A percentile compares a stretch with the other conserved stretches of the same genome.
phyloP scores from a whole-genome alignment of 164 flowering plant species.

The Berberis vulgaris region DNA sequence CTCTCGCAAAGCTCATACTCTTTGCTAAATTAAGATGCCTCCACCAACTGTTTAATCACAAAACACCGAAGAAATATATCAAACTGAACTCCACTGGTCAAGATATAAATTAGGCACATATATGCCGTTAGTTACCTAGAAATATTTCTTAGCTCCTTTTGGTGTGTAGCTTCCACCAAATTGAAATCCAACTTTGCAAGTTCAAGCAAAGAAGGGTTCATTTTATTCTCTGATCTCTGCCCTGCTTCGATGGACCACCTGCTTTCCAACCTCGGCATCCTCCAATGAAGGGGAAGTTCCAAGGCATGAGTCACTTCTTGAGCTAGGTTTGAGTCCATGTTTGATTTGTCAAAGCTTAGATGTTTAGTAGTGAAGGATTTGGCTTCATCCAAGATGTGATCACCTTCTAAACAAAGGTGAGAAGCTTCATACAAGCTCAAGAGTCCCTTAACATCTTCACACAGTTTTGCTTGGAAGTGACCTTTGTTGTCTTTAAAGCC shows the following conservation, averaged over 20 bases:
- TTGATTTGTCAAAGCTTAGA: conserved; percentile 10
- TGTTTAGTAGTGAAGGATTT: conserved; percentile 13
- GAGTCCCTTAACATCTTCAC: background rate
- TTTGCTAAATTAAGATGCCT: background rate
- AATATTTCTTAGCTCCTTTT: conserved; percentile 19
- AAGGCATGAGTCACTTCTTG: conserved; percentile 20
- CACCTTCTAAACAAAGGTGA: background rate
- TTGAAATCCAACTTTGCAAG: conserved; percentile 42
- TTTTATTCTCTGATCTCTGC: conserved; percentile 3
- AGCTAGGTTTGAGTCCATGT: conserved; percentile 7
- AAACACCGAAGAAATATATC: background rate
- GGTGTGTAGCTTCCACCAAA: conserved; percentile 30
- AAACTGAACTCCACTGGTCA: no score
- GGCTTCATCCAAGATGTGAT: conserved; percentile 8
- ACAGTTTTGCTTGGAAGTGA: background rate
- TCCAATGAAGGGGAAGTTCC: conserved; percentile 29
- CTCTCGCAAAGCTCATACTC: conserved; percentile 5
- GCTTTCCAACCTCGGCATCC: conserved; percentile 25
- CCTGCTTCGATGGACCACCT: conserved; percentile 22
- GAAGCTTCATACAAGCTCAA: conserved; percentile 1
- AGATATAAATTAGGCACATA: background rate
- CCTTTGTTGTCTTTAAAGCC: background rate
- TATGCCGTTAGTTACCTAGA: conserved; percentile 19
- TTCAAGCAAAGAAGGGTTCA: conserved; percentile 16
- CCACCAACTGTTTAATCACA: conserved; percentile 9